A percentile compares a stretch with the other conserved stretches of the same genome.
Conservation (phyloP, 2,329 filamentous ascomycete genomes). For the Calonectria naviculata region DNA sequence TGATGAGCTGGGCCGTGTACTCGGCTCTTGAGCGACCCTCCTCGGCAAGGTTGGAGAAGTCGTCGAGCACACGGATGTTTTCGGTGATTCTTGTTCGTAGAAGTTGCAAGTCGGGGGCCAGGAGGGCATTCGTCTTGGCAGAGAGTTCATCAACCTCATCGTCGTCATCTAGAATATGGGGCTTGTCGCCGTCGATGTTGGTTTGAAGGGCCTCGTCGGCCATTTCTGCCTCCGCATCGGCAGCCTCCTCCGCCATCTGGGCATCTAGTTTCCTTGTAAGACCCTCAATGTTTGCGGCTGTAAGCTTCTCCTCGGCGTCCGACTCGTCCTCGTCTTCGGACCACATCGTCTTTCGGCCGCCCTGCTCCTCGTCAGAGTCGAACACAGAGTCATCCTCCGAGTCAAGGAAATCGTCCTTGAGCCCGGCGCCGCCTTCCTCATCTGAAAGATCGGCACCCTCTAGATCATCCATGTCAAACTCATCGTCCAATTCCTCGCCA, state of each 20-base stretch:
- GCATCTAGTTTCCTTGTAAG: constrained; percentile 87
- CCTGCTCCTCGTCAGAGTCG: constrained; percentile 77
- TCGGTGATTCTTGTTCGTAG: constrained; percentile 91
- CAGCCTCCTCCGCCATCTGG: constrained; percentile 80
- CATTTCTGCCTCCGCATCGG: constrained; percentile 86
- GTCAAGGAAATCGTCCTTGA: constrained; percentile 70
- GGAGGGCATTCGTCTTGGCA: constrained; percentile 68
- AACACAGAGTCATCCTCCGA: constrained; percentile 70
- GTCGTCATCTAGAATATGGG: constrained; percentile 72
- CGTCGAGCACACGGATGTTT: constrained; percentile 89
- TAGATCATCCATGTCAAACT: constrained; percentile 59
- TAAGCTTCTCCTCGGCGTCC: constrained; percentile 89
- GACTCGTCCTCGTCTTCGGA: constrained; percentile 94
- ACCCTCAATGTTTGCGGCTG: constrained; percentile 95
- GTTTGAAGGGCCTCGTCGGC: constrained; percentile 89
- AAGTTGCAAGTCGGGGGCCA: constrained; percentile 91
- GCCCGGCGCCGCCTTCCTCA: constrained; percentile 44
- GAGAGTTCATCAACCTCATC: constrained; percentile 71
- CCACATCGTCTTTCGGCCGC: constrained; percentile 75
- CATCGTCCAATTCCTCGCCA: constrained; percentile 52
- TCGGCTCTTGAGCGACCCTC: constrained; percentile 85
- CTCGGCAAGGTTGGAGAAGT: constrained; percentile 85
- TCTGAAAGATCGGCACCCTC: constrained; percentile 56
- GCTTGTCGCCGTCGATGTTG: constrained; percentile 85
- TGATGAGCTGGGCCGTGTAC: constrained; percentile 86